Percentiles rank a stretch among this genome's conserved stretches.
Evolutionary conservation across 2,329 filamentous ascomycete genomes (phyloP).

Genomic region (Cytospora schulzeri): DNA sequence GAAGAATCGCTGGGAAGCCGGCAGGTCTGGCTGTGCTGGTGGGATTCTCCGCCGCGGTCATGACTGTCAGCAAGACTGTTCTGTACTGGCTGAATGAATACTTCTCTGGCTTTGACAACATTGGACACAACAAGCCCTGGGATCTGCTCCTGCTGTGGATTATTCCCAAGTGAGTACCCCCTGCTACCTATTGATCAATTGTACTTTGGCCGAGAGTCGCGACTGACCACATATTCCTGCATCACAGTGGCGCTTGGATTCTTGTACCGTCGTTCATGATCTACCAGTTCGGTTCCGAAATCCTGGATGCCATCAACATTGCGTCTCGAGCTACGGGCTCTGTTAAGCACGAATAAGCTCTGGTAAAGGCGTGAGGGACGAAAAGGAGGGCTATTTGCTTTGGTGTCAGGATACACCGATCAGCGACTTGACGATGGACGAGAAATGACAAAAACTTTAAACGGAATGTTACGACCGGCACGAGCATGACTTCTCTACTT

Average conservation of each 20-base stretch:
- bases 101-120: conserved; percentile 57
- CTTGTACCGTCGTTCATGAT: conserved; percentile 56
- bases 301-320: conserved; percentile 48
- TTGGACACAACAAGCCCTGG: conserved; percentile 54
- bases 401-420: neutral
- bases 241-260: conserved; percentile 56
- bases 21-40: conserved; percentile 51
- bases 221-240: neutral
- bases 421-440: neutral
- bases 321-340: conserved; percentile 37
- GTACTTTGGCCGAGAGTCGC: neutral
- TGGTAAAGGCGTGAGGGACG: neutral
- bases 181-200: neutral
- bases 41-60: conserved; percentile 56
- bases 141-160: conserved; percentile 57
- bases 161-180: conserved; percentile 57
- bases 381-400: neutral
- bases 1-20: conserved; percentile 43
- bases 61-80: conserved; percentile 65
- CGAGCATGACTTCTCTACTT: neutral
- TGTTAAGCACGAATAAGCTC: conserved; percentile 44
- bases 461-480: neutral
- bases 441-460: neutral
- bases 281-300: conserved; percentile 50
- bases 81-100: conserved; percentile 63